Base-by-base conservation (phyloP, 352 stramenopile species). In the Globisporangium barbulae region DNA sequence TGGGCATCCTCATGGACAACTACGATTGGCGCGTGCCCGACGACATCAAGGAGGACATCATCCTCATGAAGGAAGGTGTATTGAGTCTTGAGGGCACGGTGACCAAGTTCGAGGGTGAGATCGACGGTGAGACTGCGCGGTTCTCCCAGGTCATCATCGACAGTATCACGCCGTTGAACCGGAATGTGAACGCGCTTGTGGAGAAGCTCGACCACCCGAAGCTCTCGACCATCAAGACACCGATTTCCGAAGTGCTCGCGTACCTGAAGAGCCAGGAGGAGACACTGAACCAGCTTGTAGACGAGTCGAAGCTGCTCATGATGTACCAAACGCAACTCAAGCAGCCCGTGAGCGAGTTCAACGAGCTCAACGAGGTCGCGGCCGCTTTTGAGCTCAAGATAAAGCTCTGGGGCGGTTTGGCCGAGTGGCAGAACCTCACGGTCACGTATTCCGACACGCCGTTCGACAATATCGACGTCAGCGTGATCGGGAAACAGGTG, bases 41-140 rank as follows among this genome's bases (percentile, higher is more conserved):
- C 37, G 79, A 98, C 28, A 84, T 98, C 64, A 96, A 97, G 57
- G 93, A 97, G 56, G 79, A 97, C 59, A 94, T 98, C 54, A 89
- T 97, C 54, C 86, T 98, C 47, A 92, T 98, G 82, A 97, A 97
- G 39, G 89, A 98, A 68, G 89, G 93, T 7, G 91, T 98, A 1
- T 65, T 91, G 44, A 89, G 82, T 44, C 73, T 98, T 1, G 94
- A 98, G 72, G 84, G 83, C 6, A 96, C 89, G 0, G 76, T 97
- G 2, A 91, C 90, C 5, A 84, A 88, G 21, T 97, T 96, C 35
- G 91, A 98, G 73, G 91, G 79, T 15, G 85, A 96, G 33, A 80
- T 98, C 33, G 92, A 98, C 59, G 88, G 91, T 28, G 94, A 98
- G 53, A 98, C 88, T 5, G 87, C 81, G 2, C 89, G 91, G 7